Evolutionary conservation across 2,329 filamentous ascomycete genomes (phyloP).

Genomic region (Coniochaeta sp.): DNA sequence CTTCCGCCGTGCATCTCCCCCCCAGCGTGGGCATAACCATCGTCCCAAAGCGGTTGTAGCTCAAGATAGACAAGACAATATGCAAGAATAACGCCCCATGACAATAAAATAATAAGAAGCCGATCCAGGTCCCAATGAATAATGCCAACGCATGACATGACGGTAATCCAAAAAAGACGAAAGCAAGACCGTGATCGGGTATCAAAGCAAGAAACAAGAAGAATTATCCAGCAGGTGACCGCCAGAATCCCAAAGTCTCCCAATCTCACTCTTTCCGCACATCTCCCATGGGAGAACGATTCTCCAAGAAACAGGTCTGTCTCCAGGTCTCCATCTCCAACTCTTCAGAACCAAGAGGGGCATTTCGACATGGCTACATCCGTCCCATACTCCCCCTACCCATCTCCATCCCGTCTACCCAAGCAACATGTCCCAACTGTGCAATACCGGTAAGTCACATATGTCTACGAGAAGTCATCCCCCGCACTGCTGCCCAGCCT

Average conservation of each 20-base stretch:
- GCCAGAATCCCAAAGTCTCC: neutral
- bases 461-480: neutral
- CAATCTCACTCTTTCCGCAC: neutral
- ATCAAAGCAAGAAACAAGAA: neutral
- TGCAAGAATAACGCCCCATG: neutral
- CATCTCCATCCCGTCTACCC: neutral
- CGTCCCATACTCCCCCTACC: no score
- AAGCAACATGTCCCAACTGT: neutral
- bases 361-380: no score
- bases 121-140: neutral
- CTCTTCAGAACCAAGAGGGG: no score
- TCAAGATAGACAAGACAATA: neutral
- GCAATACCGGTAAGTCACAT: no score
- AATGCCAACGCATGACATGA: neutral
- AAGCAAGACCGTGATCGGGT: conserved; percentile 1
- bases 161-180: neutral
- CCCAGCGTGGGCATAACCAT: neutral
- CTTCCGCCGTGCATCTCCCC: neutral
- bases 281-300: neutral
- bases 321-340: no score
- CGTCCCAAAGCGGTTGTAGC: neutral
- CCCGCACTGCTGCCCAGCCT: neutral
- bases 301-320: no score
- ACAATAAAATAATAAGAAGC: neutral
- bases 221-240: neutral